These are phyloP conservation scores for Tolypocladium inflatum DNA, from an alignment of 2,329 filamentous ascomycete species.

Conservation along the genomic window DNA sequence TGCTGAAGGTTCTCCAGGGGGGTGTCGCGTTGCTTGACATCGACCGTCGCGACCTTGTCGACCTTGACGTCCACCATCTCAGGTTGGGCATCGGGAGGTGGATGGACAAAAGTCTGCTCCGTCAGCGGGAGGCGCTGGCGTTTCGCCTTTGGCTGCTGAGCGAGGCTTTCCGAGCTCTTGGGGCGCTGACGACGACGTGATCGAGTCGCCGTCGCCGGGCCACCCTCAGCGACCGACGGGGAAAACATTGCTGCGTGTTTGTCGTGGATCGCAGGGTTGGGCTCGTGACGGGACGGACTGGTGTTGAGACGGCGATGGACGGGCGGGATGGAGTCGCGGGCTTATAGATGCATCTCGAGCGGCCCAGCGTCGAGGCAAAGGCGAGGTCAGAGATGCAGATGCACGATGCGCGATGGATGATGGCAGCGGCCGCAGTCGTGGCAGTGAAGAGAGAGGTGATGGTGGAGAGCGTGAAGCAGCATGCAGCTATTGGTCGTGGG, in stretches of 20 bases:
- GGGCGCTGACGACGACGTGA: conserved; percentile 54
- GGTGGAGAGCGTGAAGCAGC: conserved; percentile 10
- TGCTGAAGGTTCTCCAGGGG: conserved; percentile 29
- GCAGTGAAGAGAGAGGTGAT: conserved; percentile 1
- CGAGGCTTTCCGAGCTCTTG: conserved; percentile 41
- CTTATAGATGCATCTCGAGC: conserved; percentile 18
- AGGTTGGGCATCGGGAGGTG: conserved; percentile 31
- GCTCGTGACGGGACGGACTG: not conserved
- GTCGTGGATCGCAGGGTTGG: conserved; percentile 6
- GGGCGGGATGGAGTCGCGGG: conserved; percentile 5
- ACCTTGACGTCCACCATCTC: conserved; percentile 49
- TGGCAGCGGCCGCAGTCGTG: not conserved
- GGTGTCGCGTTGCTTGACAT: conserved; percentile 31
- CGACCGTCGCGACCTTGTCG: conserved; percentile 35
- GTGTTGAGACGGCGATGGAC: conserved; percentile 4
- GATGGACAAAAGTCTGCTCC: conserved; percentile 45
- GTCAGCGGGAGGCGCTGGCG: conserved; percentile 48
- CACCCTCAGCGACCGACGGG: conserved; percentile 39
- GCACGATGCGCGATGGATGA: conserved; percentile 1
- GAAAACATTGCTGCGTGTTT: conserved; percentile 43
- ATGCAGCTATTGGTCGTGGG: conserved; percentile 17
- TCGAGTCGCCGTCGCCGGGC: conserved; percentile 46
- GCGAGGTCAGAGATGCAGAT: conserved; percentile 1
- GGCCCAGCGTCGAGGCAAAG: conserved; percentile 6
- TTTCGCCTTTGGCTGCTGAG: conserved; percentile 53